These are phyloP conservation scores for Trichosporon sp. DNA, from an alignment of 1,284 basidiomycete species.

Conservation along the genomic window DNA sequence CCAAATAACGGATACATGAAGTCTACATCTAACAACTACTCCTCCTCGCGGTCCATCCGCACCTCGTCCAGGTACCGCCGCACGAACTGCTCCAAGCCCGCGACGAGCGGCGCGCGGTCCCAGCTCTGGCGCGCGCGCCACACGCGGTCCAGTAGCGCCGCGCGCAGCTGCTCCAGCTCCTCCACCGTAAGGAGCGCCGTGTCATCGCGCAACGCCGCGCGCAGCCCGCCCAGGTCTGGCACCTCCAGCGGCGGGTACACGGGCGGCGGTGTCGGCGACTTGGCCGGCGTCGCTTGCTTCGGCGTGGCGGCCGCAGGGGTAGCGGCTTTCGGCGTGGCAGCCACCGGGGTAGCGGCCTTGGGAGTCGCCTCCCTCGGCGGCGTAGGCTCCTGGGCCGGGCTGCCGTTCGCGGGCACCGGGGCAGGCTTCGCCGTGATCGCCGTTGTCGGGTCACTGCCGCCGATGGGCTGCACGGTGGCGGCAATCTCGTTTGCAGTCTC, in stretches of 20 bases:
- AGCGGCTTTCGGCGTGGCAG: neutral
- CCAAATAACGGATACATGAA: neutral
- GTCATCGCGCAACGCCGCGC: conserved; percentile 18
- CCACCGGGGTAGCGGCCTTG: neutral
- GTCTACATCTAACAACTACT: conserved; percentile 4
- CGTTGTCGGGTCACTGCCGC: neutral
- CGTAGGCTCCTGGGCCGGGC: neutral
- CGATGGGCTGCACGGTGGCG: neutral
- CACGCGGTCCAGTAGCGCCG: conserved; percentile 69
- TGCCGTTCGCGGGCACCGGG: neutral
- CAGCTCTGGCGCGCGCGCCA: conserved; percentile 79
- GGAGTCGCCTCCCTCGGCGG: neutral
- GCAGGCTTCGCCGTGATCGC: neutral
- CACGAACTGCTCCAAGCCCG: conserved; percentile 52
- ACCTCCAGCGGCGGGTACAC: conserved; percentile 40
- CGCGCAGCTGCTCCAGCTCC: conserved; percentile 87
- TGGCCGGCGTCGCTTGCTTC: conserved; percentile 2
- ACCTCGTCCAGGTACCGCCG: conserved; percentile 25
- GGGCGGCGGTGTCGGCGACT: conserved; percentile 18
- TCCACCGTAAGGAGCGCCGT: conserved; percentile 70
- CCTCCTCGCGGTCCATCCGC: conserved; percentile 13
- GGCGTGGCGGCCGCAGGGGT: neutral
- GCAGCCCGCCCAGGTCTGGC: conserved; percentile 29
- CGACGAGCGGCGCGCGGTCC: conserved; percentile 67
- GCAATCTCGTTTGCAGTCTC: neutral